Percentiles rank a stretch among this genome's conserved stretches.
phyloP scores from a whole-genome alignment of 768 basidiomycete genomes.

The Amanita phalloides region DNA sequence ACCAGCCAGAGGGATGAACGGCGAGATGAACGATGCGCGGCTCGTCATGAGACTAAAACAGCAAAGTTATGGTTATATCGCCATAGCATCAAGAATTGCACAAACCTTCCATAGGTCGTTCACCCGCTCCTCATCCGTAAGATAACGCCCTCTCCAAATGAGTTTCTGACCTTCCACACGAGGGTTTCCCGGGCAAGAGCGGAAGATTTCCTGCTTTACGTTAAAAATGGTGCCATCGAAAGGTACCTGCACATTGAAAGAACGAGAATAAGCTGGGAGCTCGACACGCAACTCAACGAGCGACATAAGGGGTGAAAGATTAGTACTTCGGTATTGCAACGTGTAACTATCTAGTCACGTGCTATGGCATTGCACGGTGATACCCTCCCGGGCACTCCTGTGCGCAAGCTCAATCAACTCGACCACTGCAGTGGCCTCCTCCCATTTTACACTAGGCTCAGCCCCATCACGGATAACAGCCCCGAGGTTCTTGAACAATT shows the following conservation, averaged over 20 bases:
- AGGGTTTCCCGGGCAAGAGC: constrained; percentile 52
- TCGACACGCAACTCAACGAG: constrained; percentile 52
- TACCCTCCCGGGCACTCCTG: constrained; percentile 52
- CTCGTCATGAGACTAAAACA: constrained; percentile 39
- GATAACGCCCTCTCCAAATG: constrained; percentile 63
- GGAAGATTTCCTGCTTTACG: constrained; percentile 57
- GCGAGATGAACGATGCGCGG: constrained; percentile 61
- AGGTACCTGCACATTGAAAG: constrained; percentile 46
- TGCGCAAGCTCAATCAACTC: constrained; percentile 70
- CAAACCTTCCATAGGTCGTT: constrained; percentile 62
- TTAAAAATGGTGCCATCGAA: constrained; percentile 40
- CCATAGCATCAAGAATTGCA: constrained; percentile 8
- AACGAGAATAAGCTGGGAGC: constrained; percentile 63
- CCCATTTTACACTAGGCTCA: constrained; percentile 57
- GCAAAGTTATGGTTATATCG: constrained; percentile 7
- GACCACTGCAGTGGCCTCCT: constrained; percentile 60
- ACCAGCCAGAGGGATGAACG: constrained; percentile 76
- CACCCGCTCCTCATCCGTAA: constrained; percentile 56
- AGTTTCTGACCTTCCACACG: constrained; percentile 63
- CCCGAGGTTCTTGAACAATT: constrained; percentile 57
- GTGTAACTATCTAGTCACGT: constrained; percentile 19
- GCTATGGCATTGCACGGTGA: constrained; percentile 23
- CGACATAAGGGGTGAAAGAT: constrained; percentile 21
- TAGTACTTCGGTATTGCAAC: constrained; percentile 10
- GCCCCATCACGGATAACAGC: constrained; percentile 45